Base-by-base conservation (phyloP, 2,329 filamentous ascomycete species). In the Pyrenochaeta sp. region DNA sequence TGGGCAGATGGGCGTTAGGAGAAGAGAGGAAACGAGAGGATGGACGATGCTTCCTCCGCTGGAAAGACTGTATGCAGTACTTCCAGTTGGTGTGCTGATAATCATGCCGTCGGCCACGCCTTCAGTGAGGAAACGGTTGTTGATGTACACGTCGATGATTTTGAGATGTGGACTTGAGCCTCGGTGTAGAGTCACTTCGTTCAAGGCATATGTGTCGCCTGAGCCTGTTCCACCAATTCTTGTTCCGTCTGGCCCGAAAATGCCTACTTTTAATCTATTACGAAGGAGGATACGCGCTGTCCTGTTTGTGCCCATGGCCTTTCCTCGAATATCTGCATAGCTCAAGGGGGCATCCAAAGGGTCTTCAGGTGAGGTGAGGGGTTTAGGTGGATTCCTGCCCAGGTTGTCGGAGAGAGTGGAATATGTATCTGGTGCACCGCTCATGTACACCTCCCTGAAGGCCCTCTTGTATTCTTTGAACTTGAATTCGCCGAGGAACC, bases 401-500 rank as follows among this genome's bases (percentile, higher is more conserved):
- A 35, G 83, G 81, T 28, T 87, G 75, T 24, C 81, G 79, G 14
- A 89, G 87, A 96, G 36, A 5, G 60, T 73, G 8, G 77, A 73
- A 50, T 79, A 75, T 9, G 78, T 75, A 20, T 73, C 75, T 17
- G 73, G 71, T 3, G 84, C 81, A 3, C 85, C 86, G 27, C 84
- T 87, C 88, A 96, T 95, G 74, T 95, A 96, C 39, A 94, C 90
- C 67, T 96, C 90, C 35, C 90, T 80, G 75, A 95, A 96, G 0
- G 94, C 94, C 35, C 89, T 82, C 73, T 96, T 96, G 74, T 95
- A 90, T 61, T 97, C 92, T 6, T 80, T 79, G 67, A 97, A 97
- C 61, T 94, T 95, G 92, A 93, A 99, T 72, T 97, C 93, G 11
- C 93, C 92, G 6, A 99, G 75, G 58, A 99, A 99, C 0, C 94